Percentiles rank a stretch among this genome's conserved stretches.
Evolutionary conservation across 371 early-diverging fungal genomes (phyloP).

Genomic region (Phascolomyces articulosus): DNA sequence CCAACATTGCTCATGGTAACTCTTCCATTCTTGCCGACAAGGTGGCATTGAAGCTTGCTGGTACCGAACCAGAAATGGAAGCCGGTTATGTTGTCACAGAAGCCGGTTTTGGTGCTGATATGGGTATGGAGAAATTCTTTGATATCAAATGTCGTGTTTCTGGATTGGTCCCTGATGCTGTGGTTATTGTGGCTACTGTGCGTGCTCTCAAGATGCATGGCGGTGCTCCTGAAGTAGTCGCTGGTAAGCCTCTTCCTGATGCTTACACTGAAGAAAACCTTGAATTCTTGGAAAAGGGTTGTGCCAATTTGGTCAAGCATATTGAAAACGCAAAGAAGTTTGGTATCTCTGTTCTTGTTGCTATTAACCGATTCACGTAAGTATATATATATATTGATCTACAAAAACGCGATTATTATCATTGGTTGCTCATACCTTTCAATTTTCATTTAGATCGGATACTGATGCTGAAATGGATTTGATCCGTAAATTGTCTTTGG

Average conservation of each 20-base stretch:
- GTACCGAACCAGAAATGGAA: slow-evolving; percentile 64
- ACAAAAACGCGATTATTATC: no score
- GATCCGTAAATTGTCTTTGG: slow-evolving; percentile 70
- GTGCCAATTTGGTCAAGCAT: slow-evolving; percentile 86
- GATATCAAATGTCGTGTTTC: slow-evolving; percentile 96
- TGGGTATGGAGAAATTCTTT: slow-evolving; percentile 99
- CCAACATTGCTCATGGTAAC: slow-evolving; percentile 98
- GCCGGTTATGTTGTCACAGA: slow-evolving; percentile 96
- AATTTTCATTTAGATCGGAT: slow-evolving; percentile 59
- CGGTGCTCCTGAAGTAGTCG: slow-evolving; percentile 94
- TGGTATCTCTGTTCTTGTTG: slow-evolving; percentile 92
- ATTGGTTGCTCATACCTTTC: not conserved
- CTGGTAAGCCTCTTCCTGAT: slow-evolving; percentile 89
- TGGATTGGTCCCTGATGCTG: slow-evolving; percentile 87
- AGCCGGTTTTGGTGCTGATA: slow-evolving; percentile 98
- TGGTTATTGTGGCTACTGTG: slow-evolving; percentile 96
- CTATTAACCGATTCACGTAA: slow-evolving; percentile 87
- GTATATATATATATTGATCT: slow-evolving; percentile 16
- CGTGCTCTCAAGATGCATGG: slow-evolving; percentile 97
- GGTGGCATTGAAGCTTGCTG: slow-evolving; percentile 92
- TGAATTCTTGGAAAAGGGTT: slow-evolving; percentile 80
- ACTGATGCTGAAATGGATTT: slow-evolving; percentile 86
- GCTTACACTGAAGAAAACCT: slow-evolving; percentile 89
- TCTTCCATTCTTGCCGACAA: slow-evolving; percentile 92
- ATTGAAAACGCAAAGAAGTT: slow-evolving; percentile 90